These are phyloP conservation scores for Diplodia corticola DNA, from an alignment of 2,329 filamentous ascomycete genomes.

Conservation along the genomic window DNA sequence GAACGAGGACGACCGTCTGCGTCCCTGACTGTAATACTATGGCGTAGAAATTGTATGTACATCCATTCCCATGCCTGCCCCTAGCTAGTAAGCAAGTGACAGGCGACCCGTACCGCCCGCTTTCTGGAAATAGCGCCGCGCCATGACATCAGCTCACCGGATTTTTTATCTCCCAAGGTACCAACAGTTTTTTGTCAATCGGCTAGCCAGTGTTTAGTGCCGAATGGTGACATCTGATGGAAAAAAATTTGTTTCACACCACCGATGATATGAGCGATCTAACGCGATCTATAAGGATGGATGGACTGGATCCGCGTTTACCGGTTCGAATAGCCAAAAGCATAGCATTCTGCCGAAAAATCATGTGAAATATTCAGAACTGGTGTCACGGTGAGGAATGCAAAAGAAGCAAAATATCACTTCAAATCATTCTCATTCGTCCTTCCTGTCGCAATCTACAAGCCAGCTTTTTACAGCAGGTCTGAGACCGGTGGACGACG, in stretches of 20 bases:
- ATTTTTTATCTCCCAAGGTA: neutral
- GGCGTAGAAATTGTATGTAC: neutral
- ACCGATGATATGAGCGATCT: neutral
- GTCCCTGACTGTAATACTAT: neutral
- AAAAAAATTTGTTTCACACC: neutral
- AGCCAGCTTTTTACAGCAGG: neutral
- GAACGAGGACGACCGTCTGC: neutral
- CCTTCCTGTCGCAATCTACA: neutral
- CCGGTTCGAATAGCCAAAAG: neutral
- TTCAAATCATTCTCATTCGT: constrained; percentile 16
- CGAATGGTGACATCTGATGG: too few relatives aligned
- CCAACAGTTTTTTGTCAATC: neutral
- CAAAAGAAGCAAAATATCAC: neutral
- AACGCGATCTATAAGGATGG: neutral
- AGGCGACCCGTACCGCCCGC: neutral
- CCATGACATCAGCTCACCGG: neutral
- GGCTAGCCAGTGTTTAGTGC: neutral
- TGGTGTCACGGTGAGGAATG: neutral
- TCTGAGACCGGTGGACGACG: neutral
- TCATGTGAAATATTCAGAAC: neutral
- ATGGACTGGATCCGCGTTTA: neutral
- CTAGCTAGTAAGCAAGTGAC: neutral
- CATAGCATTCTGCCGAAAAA: neutral
- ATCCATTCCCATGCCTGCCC: neutral
- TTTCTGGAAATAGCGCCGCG: neutral